Conservation (phyloP, 768 basidiomycete genomes). For the Rhodotorula graminis region DNA sequence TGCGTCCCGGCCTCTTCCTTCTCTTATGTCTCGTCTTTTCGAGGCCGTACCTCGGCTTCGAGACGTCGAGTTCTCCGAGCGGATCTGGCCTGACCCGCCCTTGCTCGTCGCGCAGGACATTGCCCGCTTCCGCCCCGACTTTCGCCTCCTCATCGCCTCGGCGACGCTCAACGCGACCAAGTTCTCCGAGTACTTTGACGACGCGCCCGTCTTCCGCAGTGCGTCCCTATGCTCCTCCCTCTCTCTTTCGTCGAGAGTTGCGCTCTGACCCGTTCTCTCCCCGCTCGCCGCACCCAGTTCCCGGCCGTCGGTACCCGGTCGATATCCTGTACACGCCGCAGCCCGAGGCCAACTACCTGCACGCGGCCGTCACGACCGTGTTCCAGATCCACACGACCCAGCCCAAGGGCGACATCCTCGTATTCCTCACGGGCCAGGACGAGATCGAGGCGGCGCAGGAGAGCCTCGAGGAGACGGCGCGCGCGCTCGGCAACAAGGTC, state of each 20-base stretch:
- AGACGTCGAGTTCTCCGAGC: no score
- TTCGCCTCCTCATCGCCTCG: slow-evolving; percentile 86
- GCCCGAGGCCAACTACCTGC: slow-evolving; percentile 97
- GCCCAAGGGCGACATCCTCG: slow-evolving; percentile 92
- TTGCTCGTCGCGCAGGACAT: slow-evolving; percentile 65
- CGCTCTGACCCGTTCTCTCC: background rate
- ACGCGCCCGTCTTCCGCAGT: slow-evolving; percentile 85
- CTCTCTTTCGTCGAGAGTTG: background rate
- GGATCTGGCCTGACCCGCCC: slow-evolving; percentile 34
- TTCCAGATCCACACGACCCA: slow-evolving; percentile 99
- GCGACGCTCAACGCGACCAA: slow-evolving; percentile 98
- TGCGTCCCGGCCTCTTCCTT: slow-evolving; percentile 50
- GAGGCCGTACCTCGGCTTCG: no score
- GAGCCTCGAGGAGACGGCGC: slow-evolving; percentile 88
- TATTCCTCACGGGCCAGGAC: slow-evolving; percentile 98
- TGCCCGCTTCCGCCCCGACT: slow-evolving; percentile 88
- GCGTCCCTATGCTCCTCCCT: background rate
- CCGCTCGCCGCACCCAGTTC: slow-evolving; percentile 68
- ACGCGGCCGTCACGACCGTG: slow-evolving; percentile 95
- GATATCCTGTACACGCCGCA: slow-evolving; percentile 99
- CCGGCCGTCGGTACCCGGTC: slow-evolving; percentile 93
- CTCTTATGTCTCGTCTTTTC: slow-evolving; percentile 30
- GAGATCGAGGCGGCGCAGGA: slow-evolving; percentile 98
- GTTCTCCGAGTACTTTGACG: slow-evolving; percentile 95
- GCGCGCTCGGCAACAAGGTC: slow-evolving; percentile 92